Base-by-base conservation (phyloP, 2,329 filamentous ascomycete genomes). In the Fusarium chuoi region DNA sequence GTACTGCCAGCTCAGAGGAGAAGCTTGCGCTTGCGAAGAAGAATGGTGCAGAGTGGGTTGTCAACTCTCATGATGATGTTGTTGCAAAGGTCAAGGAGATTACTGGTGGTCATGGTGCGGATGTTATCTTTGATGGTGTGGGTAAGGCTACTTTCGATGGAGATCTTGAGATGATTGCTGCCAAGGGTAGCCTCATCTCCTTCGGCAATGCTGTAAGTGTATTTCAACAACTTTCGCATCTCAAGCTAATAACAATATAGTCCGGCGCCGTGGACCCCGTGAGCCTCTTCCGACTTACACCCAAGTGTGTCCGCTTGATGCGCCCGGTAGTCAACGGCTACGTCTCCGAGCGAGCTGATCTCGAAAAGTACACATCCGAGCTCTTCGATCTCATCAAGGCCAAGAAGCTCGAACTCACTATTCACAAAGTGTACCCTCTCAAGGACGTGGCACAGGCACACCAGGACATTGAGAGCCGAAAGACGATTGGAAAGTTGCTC, bases 101-200 rank as follows among this genome's bases (percentile, higher is more conserved):
- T 55, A 98, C 94, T 0, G 89, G 86, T 5, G 92, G 92, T 0
- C 84, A 90, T 68, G 95, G 95, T 13, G 91, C 92, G 6, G 89
- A 90, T 72, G 94, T 92, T 15, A 92, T 97, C 35, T 97, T 94
- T 80, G 95, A 98, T 80, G 93, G 93, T 11, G 94, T 98, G 6
- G 95, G 95, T 18, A 94, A 94, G 84, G 87, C 88, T 55, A 98
- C 95, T 0, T 97, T 96, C 83, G 94, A 98, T 75, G 87, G 89
- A 26, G 92, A 92, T 78, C 81, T 98, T 73, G 90, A 95, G 73
- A 89, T 90, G 76, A 87, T 96, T 61, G 93, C 91, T 75, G 82
- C 91, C 72, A 97, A 97, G 85, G 95, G 94, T 10, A 92, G 87
- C 4, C 83, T 97, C 77, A 87, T 94, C 33, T 92, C 90, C 55